Base-by-base conservation (phyloP, 2,329 filamentous ascomycete genomes). In the Aureobasidium namibiae region DNA sequence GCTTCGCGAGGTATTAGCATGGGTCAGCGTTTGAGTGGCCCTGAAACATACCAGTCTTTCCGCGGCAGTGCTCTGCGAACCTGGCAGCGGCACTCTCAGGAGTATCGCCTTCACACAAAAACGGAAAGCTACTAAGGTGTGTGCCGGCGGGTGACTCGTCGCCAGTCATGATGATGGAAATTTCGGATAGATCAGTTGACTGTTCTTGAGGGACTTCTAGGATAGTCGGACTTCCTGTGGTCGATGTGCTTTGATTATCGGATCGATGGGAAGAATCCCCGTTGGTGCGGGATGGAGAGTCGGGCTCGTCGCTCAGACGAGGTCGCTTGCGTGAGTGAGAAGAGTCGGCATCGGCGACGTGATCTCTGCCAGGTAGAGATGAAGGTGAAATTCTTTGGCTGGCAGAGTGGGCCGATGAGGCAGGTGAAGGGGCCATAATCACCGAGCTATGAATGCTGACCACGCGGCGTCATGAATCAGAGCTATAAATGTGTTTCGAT, bases 241-340 rank as follows among this genome's bases (percentile, higher is more conserved):
- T 24, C 14, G 49, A 41, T 3, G n/a, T 41, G 39, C 21, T 44
- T n/a, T 44, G 39, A 24, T 38, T 16, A 16, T 44, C 39, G n/a
- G 52, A 44, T 1, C 24, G 69, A 56, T 70, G 71, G 36, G 63
- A 65, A 31, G 63, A 63, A 60, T 46, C 21, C 67, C 24, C 62
- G 44, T 60, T 61, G 38, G 61, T 62, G 61, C 56, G 56, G 64
- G 64, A 69, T n/a, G 61, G 56, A 24, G 66, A 61, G 21, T 64
- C 62, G 11, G 44, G 38, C 26, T 70, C 75, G 65, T 73, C 72
- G 65, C 74, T 76, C 54, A 73, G 61, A 59, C 72, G 67, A 61
- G 74, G 75, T 66, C 75, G 73, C 70, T 78, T 79, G 66, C 76
- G 74, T 33, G 74, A 73, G 60, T 73, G 70, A 36, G 74, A 74